Evolutionary conservation across 257 asterid genomes (phyloP), one percentile per base, ranked within the genome.

Genomic region (Fraxinus pennsylvanica): DNA sequence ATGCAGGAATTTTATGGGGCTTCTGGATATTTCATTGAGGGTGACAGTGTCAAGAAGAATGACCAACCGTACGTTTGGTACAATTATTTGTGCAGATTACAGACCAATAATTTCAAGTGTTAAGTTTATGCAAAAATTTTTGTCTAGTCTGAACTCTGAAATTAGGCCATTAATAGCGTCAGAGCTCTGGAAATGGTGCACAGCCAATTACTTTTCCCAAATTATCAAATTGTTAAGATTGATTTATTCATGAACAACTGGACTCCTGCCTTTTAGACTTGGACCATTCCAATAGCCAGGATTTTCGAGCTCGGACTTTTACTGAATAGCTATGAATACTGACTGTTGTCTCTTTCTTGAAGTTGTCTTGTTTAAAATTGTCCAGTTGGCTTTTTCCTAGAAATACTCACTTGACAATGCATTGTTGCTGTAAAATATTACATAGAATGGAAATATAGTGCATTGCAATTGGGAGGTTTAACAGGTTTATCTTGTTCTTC

Each of bases 1-100:
- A 90, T 95, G 98, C 96, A 88, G 87, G 92, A 91, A 66, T 76
- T 81, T 74, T 93, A 93, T 86, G 99, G 97, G 77, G 99, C 99
- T 77, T 83, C 97, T 68, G 99, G 99, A 41, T 95, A 93, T 90
- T 93, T 95, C 61, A 73, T 80, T 68, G 96, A 85, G 59, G 84
- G 85, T 9, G 88, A 85, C 67, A 81, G 79, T 71, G 80, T 57
- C 76, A 84, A 80, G 33, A 87, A 79, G 83, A 86, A 85, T 81
- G 86, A 82, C 79, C 81, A 85, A 75, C 35, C 2, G 97, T 93
- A 83, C 85, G 91, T 85, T 81, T 78, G 8, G 13, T 75, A 35
- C 47, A 22, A n/a, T 38, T 45, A 45, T 75, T 68, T 32, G 27
- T 9, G 7, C 15, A 10, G n/a, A 25, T 9, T 9, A 9, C 14